phyloP scores from a whole-genome alignment of 2,329 filamentous ascomycete species.

The Fusarium hainanense region DNA sequence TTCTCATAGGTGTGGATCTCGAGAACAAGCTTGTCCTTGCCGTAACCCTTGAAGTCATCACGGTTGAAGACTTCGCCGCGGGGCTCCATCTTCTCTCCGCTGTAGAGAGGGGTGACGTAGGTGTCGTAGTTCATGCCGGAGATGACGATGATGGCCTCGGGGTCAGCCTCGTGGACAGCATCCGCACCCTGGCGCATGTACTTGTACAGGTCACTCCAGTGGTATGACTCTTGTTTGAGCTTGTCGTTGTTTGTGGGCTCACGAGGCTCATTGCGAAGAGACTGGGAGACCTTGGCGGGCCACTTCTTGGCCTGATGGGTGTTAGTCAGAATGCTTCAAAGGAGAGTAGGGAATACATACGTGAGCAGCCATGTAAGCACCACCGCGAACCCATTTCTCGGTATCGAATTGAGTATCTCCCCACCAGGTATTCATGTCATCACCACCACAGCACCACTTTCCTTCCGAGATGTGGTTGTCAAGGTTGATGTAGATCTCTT shows the following conservation, averaged over 20 bases:
- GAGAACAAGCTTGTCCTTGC: slow-evolving; percentile 64
- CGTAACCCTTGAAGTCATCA: slow-evolving; percentile 60
- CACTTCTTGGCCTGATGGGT: slow-evolving; percentile 9
- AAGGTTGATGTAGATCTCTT: slow-evolving; percentile 67
- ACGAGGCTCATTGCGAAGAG: slow-evolving; percentile 65
- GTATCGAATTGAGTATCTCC: slow-evolving; percentile 69
- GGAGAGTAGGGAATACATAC: slow-evolving; percentile 47
- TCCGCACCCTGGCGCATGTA: slow-evolving; percentile 61
- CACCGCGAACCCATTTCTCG: slow-evolving; percentile 69
- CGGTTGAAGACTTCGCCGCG: slow-evolving; percentile 57
- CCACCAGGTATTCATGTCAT: too few species aligned
- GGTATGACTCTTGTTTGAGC: slow-evolving; percentile 55
- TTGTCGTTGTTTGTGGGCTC: slow-evolving; percentile 51
- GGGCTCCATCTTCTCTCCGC: slow-evolving; percentile 60
- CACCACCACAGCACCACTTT: slow-evolving; percentile 66
- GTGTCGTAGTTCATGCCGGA: slow-evolving; percentile 70
- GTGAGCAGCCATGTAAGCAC: slow-evolving; percentile 70
- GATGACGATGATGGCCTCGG: slow-evolving; percentile 66
- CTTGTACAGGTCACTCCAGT: slow-evolving; percentile 67
- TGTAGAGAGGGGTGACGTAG: slow-evolving; percentile 62
- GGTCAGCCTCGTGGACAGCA: slow-evolving; percentile 63
- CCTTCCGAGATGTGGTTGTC: slow-evolving; percentile 71
- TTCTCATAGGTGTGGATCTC: slow-evolving; percentile 72
- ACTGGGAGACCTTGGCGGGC: slow-evolving; percentile 46
- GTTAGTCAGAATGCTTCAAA: neutral